phyloP scores from a whole-genome alignment of 139 green algal genomes.

The Ettlia oleoabundans region DNA sequence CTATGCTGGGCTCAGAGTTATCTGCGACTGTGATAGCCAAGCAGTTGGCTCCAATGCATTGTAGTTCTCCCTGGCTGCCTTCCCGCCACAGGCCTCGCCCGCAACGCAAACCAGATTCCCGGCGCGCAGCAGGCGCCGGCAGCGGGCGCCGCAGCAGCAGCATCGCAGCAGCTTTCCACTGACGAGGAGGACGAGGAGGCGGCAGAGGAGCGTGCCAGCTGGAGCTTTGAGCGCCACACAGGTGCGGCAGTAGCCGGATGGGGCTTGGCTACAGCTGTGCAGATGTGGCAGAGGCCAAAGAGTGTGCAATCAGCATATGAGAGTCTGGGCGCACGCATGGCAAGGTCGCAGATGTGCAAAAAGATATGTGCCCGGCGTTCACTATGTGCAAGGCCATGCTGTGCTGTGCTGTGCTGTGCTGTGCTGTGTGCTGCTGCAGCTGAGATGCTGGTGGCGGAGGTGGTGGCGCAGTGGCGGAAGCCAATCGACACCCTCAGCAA shows the following conservation, averaged over 20 bases:
- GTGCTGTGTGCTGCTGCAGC: no score
- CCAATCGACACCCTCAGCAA: conserved; percentile 70
- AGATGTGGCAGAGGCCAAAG: no score
- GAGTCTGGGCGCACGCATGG: no score
- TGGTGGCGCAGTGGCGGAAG: conserved; percentile 62
- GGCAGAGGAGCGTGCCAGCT: conserved; percentile 40
- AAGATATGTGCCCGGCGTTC: no score
- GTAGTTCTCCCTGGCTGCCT: background rate
- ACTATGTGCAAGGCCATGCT: no score
- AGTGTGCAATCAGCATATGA: no score
- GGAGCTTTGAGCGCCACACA: conserved; percentile 56
- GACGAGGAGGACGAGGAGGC: conserved; percentile 50
- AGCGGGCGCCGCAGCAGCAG: background rate
- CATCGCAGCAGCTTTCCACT: background rate
- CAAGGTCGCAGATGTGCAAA: no score
- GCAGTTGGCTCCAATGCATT: background rate
- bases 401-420: no score
- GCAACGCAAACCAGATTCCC: conserved; percentile 8
- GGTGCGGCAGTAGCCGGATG: background rate
- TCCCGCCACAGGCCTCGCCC: background rate
- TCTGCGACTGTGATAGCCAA: background rate
- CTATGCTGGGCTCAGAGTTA: no score
- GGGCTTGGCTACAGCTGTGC: background rate
- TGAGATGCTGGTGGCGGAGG: conserved; percentile 57
- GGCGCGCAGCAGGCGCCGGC: background rate